Base-by-base conservation (phyloP, 345 rosid genomes). In the Fremontodendron californicum region DNA sequence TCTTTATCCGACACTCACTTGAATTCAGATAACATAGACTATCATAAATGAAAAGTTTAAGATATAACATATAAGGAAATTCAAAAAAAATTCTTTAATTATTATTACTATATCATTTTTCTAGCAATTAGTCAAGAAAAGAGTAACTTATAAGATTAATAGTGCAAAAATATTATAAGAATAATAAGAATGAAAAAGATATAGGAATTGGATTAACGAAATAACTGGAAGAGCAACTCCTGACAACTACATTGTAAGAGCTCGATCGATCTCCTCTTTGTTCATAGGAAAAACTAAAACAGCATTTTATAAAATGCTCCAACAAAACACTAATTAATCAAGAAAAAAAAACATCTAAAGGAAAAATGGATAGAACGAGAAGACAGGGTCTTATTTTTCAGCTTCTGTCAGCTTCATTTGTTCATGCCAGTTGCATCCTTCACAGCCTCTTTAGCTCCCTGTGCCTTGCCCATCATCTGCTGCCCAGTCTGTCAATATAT, bases 361-460 rank as follows among this genome's bases (percentile, higher is more conserved):
- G 10, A 31, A 31, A 62, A 5, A 1, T 6, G 7, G 10, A 40
- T 40, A 40, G 1, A 3, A 40, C 0, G 6, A 16, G 7, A 51
- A 40, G 21, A 51, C 21, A 18, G 23, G 67, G 21, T 2, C 16
- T 23, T 55, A 16, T 3, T 48, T 54, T 49, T 49, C 54, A 62
- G 71, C 49, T 52, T 40, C 21, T 3, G 0, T 18, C 21, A 51
- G 8, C 67, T 33, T 52, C 29, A 31, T 10, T 52, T 72, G 9
- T 52, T 72, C 27, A 52, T 37, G 62, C 61, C 62, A 19, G 62
- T 54, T 18, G 75, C 75, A 31, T 35, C 75, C 75, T 37, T 72
- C 45, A 72, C 45, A 3, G 75, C 62, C 29, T 52, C 45, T 49
- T 52, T 55, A 35, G 75, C 75, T n/a, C 62, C 63, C 29, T 31